Evolutionary conservation across 202 grass and related monocot species (phyloP), one percentile per base, ranked within the genome.

Genomic region (Panicum virgatum): DNA sequence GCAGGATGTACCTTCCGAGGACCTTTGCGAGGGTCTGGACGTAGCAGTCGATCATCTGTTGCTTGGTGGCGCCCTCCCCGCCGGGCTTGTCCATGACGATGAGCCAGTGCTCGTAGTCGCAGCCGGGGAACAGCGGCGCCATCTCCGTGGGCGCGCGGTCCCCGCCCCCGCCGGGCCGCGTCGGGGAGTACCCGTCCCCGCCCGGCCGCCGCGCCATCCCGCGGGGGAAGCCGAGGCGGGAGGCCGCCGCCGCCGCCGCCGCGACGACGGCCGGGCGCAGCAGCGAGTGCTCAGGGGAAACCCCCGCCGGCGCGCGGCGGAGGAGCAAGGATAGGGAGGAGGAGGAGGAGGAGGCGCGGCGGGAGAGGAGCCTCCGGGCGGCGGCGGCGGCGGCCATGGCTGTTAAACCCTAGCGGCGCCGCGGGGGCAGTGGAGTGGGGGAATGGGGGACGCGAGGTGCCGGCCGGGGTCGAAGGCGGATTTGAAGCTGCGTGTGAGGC

Each of bases 41-140:
- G 72, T 96, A 96, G 72, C 87, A 93, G 60, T 97, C 88, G 62
- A 97, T 91, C 88, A 97, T 97, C 81, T 93, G 90, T 81, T 93
- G 88, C 80, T 93, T 91, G 51, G 52, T 89, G 38, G 94, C 94
- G n/a, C 82, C 81, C 71, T 93, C 88, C 2, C 90, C 88, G 0
- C 94, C 94, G 13, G 90, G 94, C 78, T 97, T 97, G 0, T 95
- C 96, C 90, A 94, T 82, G 65, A 98, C 95, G 56, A 98, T 89
- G 46, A 98, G 90, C 95, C 95, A 98, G 88, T 98, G 92, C 88
- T 93, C 95, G 79, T 98, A 98, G 72, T 98, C 92, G 34, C 95
- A 98, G 23, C 95, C 90, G 39, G 93, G 93, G 70, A 96, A 96
- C 9, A 96, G 86, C 66, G 90, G 93, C 27, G 83, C 86, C 93